These are phyloP conservation scores for Pythium aquatile DNA, from an alignment of 352 stramenopile genomes.

Conservation along the genomic window DNA sequence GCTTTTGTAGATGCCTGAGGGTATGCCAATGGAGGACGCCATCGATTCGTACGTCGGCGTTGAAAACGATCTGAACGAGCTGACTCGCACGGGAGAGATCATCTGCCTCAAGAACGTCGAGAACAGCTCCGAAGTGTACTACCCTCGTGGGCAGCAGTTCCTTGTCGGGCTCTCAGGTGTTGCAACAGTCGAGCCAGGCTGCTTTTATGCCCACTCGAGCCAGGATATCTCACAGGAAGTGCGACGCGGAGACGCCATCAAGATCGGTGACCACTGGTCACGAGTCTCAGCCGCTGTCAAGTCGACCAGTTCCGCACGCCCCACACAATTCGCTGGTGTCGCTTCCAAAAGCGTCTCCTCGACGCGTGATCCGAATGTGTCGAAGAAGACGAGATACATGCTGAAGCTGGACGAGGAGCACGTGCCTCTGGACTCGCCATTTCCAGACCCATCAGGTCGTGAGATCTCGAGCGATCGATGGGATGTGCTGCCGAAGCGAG, in stretches of 20 bases:
- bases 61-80: conserved; percentile 73
- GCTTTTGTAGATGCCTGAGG: conserved; percentile 60
- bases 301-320: conserved; percentile 63
- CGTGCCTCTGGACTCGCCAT: conserved; percentile 74
- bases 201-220: conserved; percentile 60
- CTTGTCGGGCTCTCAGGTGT: conserved; percentile 74
- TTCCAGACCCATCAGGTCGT: conserved; percentile 64
- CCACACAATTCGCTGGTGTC: conserved; percentile 66
- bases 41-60: conserved; percentile 82
- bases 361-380: conserved; percentile 72
- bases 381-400: conserved; percentile 85
- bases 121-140: conserved; percentile 77
- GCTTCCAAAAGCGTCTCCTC: conserved; percentile 78
- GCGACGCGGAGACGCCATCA: conserved; percentile 69
- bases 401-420: conserved; percentile 86
- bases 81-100: conserved; percentile 71
- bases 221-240: conserved; percentile 71
- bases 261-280: conserved; percentile 79
- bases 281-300: conserved; percentile 77
- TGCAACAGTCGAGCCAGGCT: conserved; percentile 69
- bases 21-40: conserved; percentile 79
- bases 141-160: conserved; percentile 60
- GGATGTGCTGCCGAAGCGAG: conserved; percentile 67
- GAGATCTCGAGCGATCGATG: conserved; percentile 66
- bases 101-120: conserved; percentile 86